Conservation (phyloP, 1,284 basidiomycete genomes). For the Lentinus polychrous region DNA sequence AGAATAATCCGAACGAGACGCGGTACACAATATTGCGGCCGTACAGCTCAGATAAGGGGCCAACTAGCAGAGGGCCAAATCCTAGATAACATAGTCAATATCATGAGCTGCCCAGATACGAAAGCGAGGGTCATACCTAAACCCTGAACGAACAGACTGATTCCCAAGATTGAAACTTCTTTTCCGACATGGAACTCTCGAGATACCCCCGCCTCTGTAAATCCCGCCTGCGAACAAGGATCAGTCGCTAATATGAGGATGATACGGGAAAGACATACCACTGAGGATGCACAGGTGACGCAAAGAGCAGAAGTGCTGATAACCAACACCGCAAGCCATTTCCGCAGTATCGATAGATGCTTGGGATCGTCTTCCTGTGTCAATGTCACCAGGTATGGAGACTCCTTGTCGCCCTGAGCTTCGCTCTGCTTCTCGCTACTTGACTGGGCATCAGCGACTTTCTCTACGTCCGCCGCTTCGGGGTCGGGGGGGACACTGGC, state of each 20-base stretch:
- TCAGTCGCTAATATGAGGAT: slow-evolving; percentile 3
- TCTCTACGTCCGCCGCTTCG: not conserved
- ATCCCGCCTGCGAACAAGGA: slow-evolving; percentile 41
- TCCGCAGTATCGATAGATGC: slow-evolving; percentile 8
- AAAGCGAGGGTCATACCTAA: slow-evolving; percentile 26
- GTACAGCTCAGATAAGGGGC: slow-evolving; percentile 47
- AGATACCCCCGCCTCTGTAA: slow-evolving; percentile 58
- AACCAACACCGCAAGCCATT: slow-evolving; percentile 12
- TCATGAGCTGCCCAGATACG: not conserved
- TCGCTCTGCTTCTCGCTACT: not conserved
- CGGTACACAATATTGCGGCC: slow-evolving; percentile 38
- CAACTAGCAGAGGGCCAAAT: slow-evolving; percentile 41
- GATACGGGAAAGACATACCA: slow-evolving; percentile 31
- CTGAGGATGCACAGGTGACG: slow-evolving; percentile 59
- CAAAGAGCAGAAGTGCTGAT: slow-evolving; percentile 12
- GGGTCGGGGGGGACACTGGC: not conserved
- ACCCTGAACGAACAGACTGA: slow-evolving; percentile 67
- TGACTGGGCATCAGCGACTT: not conserved
- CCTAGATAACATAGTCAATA: slow-evolving; percentile 20
- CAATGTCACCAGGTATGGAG: slow-evolving; percentile 10
- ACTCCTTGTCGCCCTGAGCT: not conserved
- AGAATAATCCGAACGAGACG: slow-evolving; percentile 31
- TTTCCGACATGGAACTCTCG: slow-evolving; percentile 52
- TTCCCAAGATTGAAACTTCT: slow-evolving; percentile 61
- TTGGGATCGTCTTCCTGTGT: slow-evolving; percentile 13